Conservation (phyloP, 169 alveolate genomes). For the Eimeria maxima region DNA sequence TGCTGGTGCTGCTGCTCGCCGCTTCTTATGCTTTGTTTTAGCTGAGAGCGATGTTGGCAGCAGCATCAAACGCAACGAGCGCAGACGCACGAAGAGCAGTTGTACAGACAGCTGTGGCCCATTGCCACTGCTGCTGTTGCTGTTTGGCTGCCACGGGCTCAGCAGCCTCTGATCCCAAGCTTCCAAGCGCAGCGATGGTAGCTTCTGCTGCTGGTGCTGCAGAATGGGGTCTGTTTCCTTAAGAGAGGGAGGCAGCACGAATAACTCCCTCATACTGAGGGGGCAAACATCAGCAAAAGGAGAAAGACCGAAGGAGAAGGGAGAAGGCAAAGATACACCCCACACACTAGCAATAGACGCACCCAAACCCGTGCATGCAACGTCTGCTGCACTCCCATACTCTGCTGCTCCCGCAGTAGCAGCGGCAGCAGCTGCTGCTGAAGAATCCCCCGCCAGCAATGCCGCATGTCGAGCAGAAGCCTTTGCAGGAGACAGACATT, state of each 20-base stretch:
- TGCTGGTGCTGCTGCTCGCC: not conserved
- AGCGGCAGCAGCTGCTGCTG: slow-evolving; percentile 33
- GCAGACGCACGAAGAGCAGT: slow-evolving; percentile 21
- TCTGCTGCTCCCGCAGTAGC: not conserved
- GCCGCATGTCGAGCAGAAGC: not conserved
- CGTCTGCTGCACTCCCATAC: not conserved
- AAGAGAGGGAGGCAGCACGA: slow-evolving; percentile 5
- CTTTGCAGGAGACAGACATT: slow-evolving; percentile 17
- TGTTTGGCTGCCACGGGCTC: slow-evolving; percentile 43
- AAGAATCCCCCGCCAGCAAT: not conserved
- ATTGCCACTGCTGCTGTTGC: slow-evolving; percentile 44
- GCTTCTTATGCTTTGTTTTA: not conserved
- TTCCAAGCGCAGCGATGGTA: slow-evolving; percentile 27
- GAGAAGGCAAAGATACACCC: not conserved
- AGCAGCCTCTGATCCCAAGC: slow-evolving; percentile 31
- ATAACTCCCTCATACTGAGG: slow-evolving; percentile 30
- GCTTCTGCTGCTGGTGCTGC: slow-evolving; percentile 74
- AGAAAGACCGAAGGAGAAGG: not conserved
- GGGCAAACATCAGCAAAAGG: slow-evolving; percentile 15
- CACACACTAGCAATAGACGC: not conserved
- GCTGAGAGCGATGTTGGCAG: slow-evolving; percentile 14
- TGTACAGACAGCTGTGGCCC: slow-evolving; percentile 39
- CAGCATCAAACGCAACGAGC: slow-evolving; percentile 39
- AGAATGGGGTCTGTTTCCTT: not conserved
- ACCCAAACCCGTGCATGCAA: slow-evolving; percentile 46